phyloP scores from a whole-genome alignment of 2,329 filamentous ascomycete genomes.

The Fusarium nematophilum region DNA sequence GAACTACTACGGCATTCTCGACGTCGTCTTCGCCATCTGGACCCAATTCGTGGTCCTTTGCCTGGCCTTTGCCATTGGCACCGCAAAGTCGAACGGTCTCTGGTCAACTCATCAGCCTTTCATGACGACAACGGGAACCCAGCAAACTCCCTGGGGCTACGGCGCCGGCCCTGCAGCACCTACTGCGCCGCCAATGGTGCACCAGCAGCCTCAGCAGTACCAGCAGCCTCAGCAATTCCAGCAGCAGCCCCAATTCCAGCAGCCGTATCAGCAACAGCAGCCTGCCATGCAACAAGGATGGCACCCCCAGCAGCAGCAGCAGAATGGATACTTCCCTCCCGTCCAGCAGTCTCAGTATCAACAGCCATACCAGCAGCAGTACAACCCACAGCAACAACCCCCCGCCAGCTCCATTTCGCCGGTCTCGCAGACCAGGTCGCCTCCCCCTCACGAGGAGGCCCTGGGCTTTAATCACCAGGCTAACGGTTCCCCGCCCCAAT shows the following conservation, averaged over 20 bases:
- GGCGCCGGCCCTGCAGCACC: conserved; percentile 23
- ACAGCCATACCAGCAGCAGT: conserved; percentile 8
- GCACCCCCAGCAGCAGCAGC: background rate
- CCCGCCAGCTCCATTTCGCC: conserved; percentile 1
- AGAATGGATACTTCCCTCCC: background rate
- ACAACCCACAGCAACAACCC: background rate
- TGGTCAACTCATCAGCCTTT: conserved; percentile 40
- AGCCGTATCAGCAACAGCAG: background rate
- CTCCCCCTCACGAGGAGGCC: conserved; percentile 43
- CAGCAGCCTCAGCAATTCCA: conserved; percentile 3
- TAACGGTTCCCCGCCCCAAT: conserved; percentile 41
- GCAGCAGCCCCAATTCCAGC: conserved; percentile 1
- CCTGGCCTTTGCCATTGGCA: conserved; percentile 44
- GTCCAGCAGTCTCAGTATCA: no score
- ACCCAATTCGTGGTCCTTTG: conserved; percentile 41
- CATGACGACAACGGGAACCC: conserved; percentile 14
- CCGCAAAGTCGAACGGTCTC: conserved; percentile 40
- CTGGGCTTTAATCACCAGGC: conserved; percentile 49
- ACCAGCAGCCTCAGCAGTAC: conserved; percentile 13
- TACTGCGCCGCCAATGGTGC: conserved; percentile 4
- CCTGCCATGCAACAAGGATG: background rate
- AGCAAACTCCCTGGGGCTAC: conserved; percentile 36
- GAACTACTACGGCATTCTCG: conserved; percentile 32
- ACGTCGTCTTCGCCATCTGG: conserved; percentile 40
- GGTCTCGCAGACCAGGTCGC: conserved; percentile 18